A percentile compares a stretch with the other conserved stretches of the same genome.
phyloP scores from a whole-genome alignment of 768 basidiomycete genomes.

The Pisolithus orientalis region DNA sequence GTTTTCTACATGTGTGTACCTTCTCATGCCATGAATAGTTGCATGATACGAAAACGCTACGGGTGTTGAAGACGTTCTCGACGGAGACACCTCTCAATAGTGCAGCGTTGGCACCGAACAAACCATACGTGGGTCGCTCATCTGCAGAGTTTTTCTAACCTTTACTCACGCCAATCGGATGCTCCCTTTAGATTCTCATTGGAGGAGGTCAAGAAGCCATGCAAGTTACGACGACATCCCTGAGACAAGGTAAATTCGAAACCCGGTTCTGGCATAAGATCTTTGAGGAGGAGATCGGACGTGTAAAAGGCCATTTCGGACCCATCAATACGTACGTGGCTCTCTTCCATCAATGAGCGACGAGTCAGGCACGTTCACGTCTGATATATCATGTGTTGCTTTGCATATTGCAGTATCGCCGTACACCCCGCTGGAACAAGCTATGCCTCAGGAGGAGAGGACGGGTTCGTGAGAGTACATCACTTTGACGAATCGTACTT shows the following conservation, averaged over 20 bases:
- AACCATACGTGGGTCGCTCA: conserved; percentile 64
- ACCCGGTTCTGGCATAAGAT: conserved; percentile 97
- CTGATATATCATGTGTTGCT: background rate
- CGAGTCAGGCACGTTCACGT: background rate
- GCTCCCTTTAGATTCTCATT: conserved; percentile 57
- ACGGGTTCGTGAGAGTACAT: conserved; percentile 88
- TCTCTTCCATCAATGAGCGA: background rate
- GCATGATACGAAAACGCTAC: conserved; percentile 84
- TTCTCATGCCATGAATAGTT: conserved; percentile 38
- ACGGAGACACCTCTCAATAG: conserved; percentile 96
- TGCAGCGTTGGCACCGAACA: conserved; percentile 75
- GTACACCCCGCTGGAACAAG: conserved; percentile 83
- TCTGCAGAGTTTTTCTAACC: background rate
- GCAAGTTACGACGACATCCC: conserved; percentile 91
- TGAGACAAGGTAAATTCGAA: conserved; percentile 96
- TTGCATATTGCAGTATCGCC: conserved; percentile 58
- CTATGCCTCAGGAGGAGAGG: conserved; percentile 95
- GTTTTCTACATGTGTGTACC: background rate
- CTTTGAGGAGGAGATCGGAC: conserved; percentile 94
- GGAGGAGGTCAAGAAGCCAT: conserved; percentile 99
- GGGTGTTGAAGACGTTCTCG: conserved; percentile 86
- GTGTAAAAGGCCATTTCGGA: conserved; percentile 96
- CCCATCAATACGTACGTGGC: conserved; percentile 87
- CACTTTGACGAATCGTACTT: conserved; percentile 95
- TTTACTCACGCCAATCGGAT: background rate